These are phyloP conservation scores for Rugonectria rugulosa DNA, from an alignment of 2,329 filamentous ascomycete genomes.

Conservation along the genomic window DNA sequence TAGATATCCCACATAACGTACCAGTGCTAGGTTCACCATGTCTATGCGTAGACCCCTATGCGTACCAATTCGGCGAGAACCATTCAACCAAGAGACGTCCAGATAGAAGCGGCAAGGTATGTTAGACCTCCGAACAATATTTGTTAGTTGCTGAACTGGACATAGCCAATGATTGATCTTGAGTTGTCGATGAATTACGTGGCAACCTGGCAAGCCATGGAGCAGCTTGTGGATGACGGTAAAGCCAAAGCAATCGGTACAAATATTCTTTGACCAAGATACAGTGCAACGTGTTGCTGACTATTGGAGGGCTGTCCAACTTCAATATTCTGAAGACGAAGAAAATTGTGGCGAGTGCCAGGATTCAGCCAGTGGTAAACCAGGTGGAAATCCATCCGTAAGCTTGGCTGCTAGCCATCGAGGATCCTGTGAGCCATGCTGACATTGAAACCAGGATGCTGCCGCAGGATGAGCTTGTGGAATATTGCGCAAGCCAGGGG, in stretches of 20 bases:
- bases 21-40: neutral
- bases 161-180: neutral
- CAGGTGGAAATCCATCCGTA: constrained; percentile 1
- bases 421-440: neutral
- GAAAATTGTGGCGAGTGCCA: neutral
- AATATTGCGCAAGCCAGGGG: neutral
- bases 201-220: neutral
- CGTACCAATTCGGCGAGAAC: constrained; percentile 1
- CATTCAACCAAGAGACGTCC: neutral
- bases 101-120: neutral
- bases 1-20: neutral
- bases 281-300: neutral
- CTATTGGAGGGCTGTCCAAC: neutral
- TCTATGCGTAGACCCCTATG: neutral
- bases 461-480: neutral
- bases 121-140: too few relatives aligned
- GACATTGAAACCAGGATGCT: constrained; percentile 4
- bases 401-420: neutral
- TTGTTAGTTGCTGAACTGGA: neutral
- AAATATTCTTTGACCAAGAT: neutral
- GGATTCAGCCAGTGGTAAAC: neutral
- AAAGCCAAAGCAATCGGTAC: constrained; percentile 1
- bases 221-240: neutral
- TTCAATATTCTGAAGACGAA: constrained; percentile 1
- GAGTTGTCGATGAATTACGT: neutral